Base-by-base conservation (phyloP, 108 stramenopile species). In the Seminavis robusta region DNA sequence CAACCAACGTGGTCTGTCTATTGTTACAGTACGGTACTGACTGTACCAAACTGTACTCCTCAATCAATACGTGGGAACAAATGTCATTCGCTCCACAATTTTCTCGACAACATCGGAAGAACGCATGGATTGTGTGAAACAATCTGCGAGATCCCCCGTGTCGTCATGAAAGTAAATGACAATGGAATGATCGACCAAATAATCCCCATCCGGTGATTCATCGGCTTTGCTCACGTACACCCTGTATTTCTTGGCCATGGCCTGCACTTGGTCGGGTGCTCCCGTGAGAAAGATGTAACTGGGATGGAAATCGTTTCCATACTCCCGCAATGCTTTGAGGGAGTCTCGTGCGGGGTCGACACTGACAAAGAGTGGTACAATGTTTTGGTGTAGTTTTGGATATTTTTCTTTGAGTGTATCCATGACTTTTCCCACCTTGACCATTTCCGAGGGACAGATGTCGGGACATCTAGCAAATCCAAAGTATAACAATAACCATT, bases 391-490 rank as follows among this genome's bases (percentile, higher is more conserved):
- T 24, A 86, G 41, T 34, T 87, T 55, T 0, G 83, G 86, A 50
- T 86, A 67, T 28, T 83, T 67, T 66, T 88, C 86, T 45, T 86
- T 81, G 10, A 96, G 77, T 44, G 57, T 72, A 63, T 96, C 94
- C 76, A 99, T 84, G 11, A 99, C 90, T 30, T 94, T 78, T 15
- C 90, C 94, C 10, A 99, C 66, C 74, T 99, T 99, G 37, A 98
- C 80, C 80, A 99, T 94, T 83, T 99, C 99, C 1, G 96, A 91
- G 6, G 99, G 99, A 49, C 99, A 99, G 69, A 99, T 99, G 63
- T 99, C 99, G 26, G 99, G 99, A 72, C 99, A 99, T 30, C 94
- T 92, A 21, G 97, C 96, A 74, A 99, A 99, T 42, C 99, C 99
- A 71, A 99, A 99, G 77, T 99, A 99, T 5, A 99, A 68, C 8